phyloP scores from a whole-genome alignment of 2,329 filamentous ascomycete species.

The Aspergillus sp. region DNA sequence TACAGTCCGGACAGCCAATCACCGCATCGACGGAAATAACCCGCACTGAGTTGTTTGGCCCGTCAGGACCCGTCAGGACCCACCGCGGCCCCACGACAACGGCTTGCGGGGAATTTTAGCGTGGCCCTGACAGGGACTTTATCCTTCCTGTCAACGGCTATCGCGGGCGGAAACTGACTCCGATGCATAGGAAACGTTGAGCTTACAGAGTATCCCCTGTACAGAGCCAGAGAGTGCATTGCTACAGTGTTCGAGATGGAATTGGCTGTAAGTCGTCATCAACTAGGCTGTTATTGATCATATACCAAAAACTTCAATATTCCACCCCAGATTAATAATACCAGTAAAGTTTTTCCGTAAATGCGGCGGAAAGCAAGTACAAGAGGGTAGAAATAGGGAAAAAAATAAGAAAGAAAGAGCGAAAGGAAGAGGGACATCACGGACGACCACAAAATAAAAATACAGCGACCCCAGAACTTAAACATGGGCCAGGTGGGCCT shows the following conservation, averaged over 20 bases:
- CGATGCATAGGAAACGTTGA: not conserved
- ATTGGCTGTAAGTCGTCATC: not conserved
- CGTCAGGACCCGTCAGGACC: not conserved
- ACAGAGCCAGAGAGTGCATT: too few relatives aligned
- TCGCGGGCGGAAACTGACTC: not conserved
- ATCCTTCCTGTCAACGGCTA: not conserved
- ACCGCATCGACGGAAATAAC: not conserved
- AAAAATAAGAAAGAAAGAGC: not conserved
- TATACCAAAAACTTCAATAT: not conserved
- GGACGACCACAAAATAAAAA: not conserved
- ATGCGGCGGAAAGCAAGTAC: not conserved
- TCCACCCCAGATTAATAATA: not conserved
- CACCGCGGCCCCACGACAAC: not conserved
- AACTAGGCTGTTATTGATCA: not conserved
- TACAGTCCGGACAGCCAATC: not conserved
- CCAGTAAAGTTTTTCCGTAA: not conserved
- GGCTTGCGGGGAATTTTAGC: not conserved
- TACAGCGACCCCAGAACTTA: not conserved
- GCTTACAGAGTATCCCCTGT: too few relatives aligned
- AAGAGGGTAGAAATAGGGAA: not conserved
- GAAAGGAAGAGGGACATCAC: not conserved
- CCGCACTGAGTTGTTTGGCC: not conserved
- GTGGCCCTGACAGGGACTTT: not conserved
- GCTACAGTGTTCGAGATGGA: too few relatives aligned
- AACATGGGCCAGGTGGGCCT: slow-evolving; percentile 7